Base-by-base conservation (phyloP, 306 rosid genomes). In the Inga oerstediana region DNA sequence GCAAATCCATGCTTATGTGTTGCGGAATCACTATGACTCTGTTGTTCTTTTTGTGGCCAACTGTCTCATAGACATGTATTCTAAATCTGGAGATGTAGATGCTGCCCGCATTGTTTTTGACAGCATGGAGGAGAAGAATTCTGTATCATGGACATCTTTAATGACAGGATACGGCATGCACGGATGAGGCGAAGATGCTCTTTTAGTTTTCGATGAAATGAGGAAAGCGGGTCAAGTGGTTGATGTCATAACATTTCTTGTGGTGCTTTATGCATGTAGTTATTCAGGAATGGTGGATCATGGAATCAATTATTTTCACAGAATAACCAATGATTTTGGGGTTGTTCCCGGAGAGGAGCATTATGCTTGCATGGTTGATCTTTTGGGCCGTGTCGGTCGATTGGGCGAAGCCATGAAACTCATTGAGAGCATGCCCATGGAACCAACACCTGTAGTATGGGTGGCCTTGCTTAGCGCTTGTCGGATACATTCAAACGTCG, bases 331-430 rank as follows among this genome's bases (percentile, higher is more conserved):
- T 46, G 83, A 88, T 49, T 91, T 85, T 3, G 37, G 37, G 61
- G 85, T 93, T 67, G 76, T 78, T 78, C 97, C 94, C 35, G 89
- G 88, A 72, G 89, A 84, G 10, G 94, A 93, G 83, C 98, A 94
- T 83, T 91, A 91, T 83, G 97, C 97, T 74, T 94, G 97, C 82
- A 89, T 91, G 94, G 95, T 92, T 84, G 98, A 93, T 89, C 97
- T 93, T 75, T 89, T 24, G 78, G 98, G 98, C 20, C 97, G 97
- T 49, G 93, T 97, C 4, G 93, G 96, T 80, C 90, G 85, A 65
- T 76, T 94, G 41, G 83, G 27, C 14, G 92, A 91, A 46, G 94
- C 97, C n/a, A 46, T 88, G 84, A 85, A 24, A 24, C 27, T 24
- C 27, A 24, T 24, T 24, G 27, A 24, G 27, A 24, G 58, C 75